phyloP scores from a whole-genome alignment of 2,329 filamentous ascomycete species.

The Alternaria longipes region DNA sequence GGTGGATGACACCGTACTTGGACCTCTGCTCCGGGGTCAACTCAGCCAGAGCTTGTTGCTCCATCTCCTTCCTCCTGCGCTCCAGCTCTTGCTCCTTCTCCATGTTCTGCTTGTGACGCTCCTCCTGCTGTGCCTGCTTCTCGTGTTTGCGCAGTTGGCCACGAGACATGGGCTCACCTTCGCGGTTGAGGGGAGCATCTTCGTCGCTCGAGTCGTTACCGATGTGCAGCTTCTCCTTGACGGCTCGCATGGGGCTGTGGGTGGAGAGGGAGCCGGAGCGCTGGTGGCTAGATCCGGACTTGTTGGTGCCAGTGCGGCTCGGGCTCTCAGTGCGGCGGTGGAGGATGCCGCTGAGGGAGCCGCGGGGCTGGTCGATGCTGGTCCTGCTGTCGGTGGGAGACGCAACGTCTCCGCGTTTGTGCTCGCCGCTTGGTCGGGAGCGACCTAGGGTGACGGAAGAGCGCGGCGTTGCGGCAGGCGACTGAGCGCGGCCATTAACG shows the following conservation, averaged over 20 bases:
- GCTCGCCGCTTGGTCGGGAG: slow-evolving; percentile 45
- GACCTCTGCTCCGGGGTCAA: slow-evolving; percentile 67
- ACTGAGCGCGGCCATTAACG: slow-evolving; percentile 37
- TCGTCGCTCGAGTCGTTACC: slow-evolving; percentile 46
- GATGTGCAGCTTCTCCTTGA: slow-evolving; percentile 54
- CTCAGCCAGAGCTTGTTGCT: slow-evolving; percentile 59
- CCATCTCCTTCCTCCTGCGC: slow-evolving; percentile 59
- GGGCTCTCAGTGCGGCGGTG: slow-evolving; percentile 50
- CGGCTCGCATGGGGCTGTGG: slow-evolving; percentile 51
- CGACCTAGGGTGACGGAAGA: slow-evolving; percentile 39
- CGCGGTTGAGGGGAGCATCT: slow-evolving; percentile 56
- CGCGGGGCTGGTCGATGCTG: slow-evolving; percentile 42
- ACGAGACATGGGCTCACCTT: slow-evolving; percentile 60
- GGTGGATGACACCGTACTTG: slow-evolving; percentile 66
- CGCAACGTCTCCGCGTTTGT: slow-evolving; percentile 41
- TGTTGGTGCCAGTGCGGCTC: slow-evolving; percentile 35
- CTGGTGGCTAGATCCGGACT: slow-evolving; percentile 15
- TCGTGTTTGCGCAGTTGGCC: slow-evolving; percentile 61
- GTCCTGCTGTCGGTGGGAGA: slow-evolving; percentile 43
- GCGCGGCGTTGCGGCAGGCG: slow-evolving; percentile 38
- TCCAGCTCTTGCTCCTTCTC: slow-evolving; percentile 57
- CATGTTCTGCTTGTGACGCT: slow-evolving; percentile 54
- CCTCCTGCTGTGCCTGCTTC: slow-evolving; percentile 56
- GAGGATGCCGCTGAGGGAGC: slow-evolving; percentile 48
- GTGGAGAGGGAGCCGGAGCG: slow-evolving; percentile 39